Percentiles rank a stretch among this genome's conserved stretches.
Conservation (phyloP, 2,329 filamentous ascomycete genomes). For the Venturia oleaginea region DNA sequence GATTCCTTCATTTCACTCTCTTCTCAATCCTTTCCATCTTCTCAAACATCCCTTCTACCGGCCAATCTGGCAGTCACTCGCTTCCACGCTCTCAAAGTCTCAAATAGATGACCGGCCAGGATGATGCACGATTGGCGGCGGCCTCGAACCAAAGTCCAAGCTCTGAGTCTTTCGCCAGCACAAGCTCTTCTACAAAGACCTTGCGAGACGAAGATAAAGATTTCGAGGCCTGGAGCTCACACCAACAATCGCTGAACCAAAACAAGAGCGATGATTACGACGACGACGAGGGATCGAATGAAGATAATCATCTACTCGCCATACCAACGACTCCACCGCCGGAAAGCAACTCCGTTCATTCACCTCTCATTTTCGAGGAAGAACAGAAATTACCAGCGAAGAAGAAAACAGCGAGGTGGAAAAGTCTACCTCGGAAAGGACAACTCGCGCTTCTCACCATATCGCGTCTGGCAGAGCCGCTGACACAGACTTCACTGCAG, state of each 20-base stretch:
- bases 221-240: background rate
- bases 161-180: background rate
- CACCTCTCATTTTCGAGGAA: background rate
- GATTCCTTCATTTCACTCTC: background rate
- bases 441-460: conserved; percentile 72
- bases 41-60: background rate
- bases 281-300: background rate
- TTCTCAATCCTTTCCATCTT: too few relatives aligned
- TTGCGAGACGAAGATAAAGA: background rate
- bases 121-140: background rate
- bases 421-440: conserved; percentile 62
- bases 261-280: background rate
- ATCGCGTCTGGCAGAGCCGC: conserved; percentile 69
- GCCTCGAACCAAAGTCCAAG: conserved; percentile 1
- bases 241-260: background rate
- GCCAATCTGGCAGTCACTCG: too few relatives aligned
- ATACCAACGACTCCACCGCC: background rate
- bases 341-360: background rate
- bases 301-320: background rate
- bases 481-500: conserved; percentile 69
- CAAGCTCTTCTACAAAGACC: background rate
- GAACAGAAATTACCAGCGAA: conserved; percentile 18
- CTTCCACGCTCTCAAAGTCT: background rate
- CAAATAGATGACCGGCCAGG: background rate
- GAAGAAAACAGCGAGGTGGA: conserved; percentile 54